These are phyloP conservation scores for Pseudogymnoascus sp. DNA, from an alignment of 2,329 filamentous ascomycete genomes.

Conservation along the genomic window DNA sequence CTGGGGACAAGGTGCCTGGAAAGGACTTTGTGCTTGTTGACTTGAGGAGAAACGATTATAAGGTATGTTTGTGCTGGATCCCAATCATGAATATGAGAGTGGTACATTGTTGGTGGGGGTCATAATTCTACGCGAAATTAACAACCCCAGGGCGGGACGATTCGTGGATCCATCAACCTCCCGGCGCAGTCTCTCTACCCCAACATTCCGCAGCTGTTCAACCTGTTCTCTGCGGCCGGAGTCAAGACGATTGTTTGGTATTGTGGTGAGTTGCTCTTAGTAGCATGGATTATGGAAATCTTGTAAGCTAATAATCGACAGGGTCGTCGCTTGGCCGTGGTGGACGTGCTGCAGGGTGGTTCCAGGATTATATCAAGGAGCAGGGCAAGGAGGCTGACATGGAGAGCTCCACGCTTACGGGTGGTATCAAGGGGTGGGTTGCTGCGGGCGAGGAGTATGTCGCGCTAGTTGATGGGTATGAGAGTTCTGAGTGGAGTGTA, in stretches of 20 bases:
- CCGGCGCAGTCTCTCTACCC: conserved; percentile 27
- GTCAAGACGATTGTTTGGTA: conserved; percentile 26
- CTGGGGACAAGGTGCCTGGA: conserved; percentile 7
- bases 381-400: conserved; percentile 22
- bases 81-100: conserved; percentile 3
- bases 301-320: conserved; percentile 15
- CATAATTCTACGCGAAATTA: not conserved
- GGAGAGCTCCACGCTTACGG: conserved; percentile 26
- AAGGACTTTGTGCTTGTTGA: conserved; percentile 26
- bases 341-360: conserved; percentile 30
- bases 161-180: conserved; percentile 27
- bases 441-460: conserved; percentile 26
- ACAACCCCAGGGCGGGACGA: conserved; percentile 26
- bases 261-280: conserved; percentile 14
- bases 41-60: conserved; percentile 28
- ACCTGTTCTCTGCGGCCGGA: conserved; percentile 22
- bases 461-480: conserved; percentile 27
- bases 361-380: conserved; percentile 28
- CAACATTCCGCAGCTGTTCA: conserved; percentile 25
- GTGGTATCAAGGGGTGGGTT: conserved; percentile 31
- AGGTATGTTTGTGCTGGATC: conserved; percentile 18
- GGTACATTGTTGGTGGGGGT: not conserved
- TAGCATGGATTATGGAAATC: not conserved
- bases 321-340: conserved; percentile 31
- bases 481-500: conserved; percentile 15